Evolutionary conservation across 1,284 basidiomycete genomes (phyloP).

Genomic region (Cutaneotrichosporon dermatis): DNA sequence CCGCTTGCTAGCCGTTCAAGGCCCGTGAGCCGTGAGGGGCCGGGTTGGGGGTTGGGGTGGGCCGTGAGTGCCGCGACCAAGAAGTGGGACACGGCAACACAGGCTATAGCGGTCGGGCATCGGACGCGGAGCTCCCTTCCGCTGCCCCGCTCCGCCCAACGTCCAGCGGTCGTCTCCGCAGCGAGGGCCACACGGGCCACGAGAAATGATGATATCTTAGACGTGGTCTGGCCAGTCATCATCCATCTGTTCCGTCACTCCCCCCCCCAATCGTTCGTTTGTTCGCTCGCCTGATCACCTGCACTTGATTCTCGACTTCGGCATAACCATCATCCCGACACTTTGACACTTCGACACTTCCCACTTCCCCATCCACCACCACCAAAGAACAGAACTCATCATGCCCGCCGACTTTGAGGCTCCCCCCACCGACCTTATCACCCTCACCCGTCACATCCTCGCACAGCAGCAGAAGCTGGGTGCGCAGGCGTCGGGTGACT

Average conservation of each 20-base stretch:
- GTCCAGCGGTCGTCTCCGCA: too few species aligned
- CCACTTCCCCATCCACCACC: not conserved
- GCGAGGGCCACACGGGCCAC: too few species aligned
- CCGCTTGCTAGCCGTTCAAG: too few species aligned
- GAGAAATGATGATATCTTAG: too few species aligned
- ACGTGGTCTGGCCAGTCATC: too few species aligned
- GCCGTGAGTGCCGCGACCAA: too few species aligned
- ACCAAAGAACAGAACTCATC: not conserved
- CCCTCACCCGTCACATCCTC: slow-evolving; percentile 84
- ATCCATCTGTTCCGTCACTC: too few species aligned
- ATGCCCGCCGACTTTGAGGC: slow-evolving; percentile 50
- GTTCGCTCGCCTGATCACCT: not conserved
- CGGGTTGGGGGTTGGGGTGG: too few species aligned
- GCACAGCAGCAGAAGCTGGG: slow-evolving; percentile 75
- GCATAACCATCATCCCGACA: not conserved
- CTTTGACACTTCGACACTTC: slow-evolving; percentile 1
- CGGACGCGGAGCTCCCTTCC: slow-evolving; percentile 2
- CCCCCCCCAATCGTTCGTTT: not conserved
- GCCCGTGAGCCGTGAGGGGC: too few species aligned
- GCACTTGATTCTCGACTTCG: not conserved
- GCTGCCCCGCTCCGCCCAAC: not conserved
- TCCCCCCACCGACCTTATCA: slow-evolving; percentile 82
- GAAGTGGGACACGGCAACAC: too few species aligned
- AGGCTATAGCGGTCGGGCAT: too few species aligned
- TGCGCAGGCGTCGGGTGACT: slow-evolving; percentile 77